Conservation (phyloP, 2,329 filamentous ascomycete genomes). For the Scytalidium sp. region DNA sequence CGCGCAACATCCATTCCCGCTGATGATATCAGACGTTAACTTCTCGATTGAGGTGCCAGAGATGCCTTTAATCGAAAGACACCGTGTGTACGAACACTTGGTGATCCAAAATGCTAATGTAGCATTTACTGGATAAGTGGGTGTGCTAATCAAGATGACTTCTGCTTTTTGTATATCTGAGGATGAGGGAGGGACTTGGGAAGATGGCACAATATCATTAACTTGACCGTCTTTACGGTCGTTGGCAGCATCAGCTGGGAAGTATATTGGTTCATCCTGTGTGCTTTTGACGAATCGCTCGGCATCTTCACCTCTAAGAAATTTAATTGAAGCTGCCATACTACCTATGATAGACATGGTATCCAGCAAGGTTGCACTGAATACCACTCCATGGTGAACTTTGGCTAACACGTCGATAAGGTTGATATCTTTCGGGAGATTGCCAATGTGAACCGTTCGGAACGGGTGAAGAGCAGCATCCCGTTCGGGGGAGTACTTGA, state of each 20-base stretch:
- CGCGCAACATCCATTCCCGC: constrained; percentile 5
- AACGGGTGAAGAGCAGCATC: neutral
- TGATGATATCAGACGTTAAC: constrained; percentile 8
- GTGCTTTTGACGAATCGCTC: constrained; percentile 17
- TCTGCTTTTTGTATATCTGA: constrained; percentile 5
- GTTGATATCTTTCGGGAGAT: constrained; percentile 15
- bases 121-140: constrained; percentile 16
- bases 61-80: constrained; percentile 14
- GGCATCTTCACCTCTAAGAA: constrained; percentile 17
- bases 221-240: neutral
- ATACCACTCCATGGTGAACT: constrained; percentile 20
- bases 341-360: constrained; percentile 7
- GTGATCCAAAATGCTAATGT: neutral
- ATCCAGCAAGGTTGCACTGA: constrained; percentile 12
- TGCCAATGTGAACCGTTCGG: constrained; percentile 18
- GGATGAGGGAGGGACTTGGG: neutral
- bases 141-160: constrained; percentile 16
- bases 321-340: constrained; percentile 18
- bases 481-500: neutral
- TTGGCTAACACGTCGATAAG: constrained; percentile 19
- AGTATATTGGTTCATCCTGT: constrained; percentile 8
- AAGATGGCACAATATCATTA: too few species aligned
- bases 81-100: constrained; percentile 13
- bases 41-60: constrained; percentile 6
- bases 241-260: constrained; percentile 2